Percentiles rank a stretch among this genome's conserved stretches.
These are phyloP conservation scores for Colletotrichum sojae DNA, from an alignment of 2,329 filamentous ascomycete species.

Conservation along the genomic window DNA sequence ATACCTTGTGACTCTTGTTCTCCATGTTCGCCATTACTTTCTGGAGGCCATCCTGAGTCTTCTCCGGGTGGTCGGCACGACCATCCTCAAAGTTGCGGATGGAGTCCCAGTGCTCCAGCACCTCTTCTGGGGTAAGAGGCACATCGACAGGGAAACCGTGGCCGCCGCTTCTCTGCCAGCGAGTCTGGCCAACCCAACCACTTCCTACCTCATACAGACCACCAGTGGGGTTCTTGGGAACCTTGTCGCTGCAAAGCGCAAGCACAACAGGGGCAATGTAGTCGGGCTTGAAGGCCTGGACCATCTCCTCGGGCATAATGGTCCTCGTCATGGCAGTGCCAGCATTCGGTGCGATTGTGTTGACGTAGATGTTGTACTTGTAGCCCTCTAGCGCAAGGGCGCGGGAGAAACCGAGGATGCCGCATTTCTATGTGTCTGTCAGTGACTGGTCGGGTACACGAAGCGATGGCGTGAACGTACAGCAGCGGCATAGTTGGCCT, in stretches of 20 bases:
- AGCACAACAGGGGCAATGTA: conserved; percentile 96
- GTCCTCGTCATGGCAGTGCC: conserved; percentile 95
- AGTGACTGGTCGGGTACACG: conserved; percentile 34
- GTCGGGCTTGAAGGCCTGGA: conserved; percentile 99
- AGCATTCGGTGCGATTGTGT: conserved; percentile 97
- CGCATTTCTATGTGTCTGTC: conserved; percentile 75
- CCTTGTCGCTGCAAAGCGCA: conserved; percentile 86
- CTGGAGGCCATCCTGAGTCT: conserved; percentile 81
- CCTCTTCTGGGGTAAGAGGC: conserved; percentile 85
- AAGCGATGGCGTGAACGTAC: conserved; percentile 62
- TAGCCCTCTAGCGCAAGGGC: conserved; percentile 92
- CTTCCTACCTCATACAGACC: conserved; percentile 95
- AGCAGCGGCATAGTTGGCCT: conserved; percentile 95
- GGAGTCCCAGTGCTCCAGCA: conserved; percentile 80
- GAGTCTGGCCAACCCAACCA: conserved; percentile 91
- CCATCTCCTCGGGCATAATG: conserved; percentile 96
- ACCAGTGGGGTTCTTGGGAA: conserved; percentile 86
- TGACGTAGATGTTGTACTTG: conserved; percentile 98
- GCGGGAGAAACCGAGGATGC: conserved; percentile 95
- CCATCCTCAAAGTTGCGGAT: conserved; percentile 91
- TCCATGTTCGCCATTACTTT: conserved; percentile 86
- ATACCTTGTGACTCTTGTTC: conserved; percentile 78
- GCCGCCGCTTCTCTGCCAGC: conserved; percentile 94
- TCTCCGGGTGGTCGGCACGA: conserved; percentile 87
- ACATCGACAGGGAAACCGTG: conserved; percentile 93